Conservation (phyloP, 345 rosid genomes). For the Atalantia buxifolia region DNA sequence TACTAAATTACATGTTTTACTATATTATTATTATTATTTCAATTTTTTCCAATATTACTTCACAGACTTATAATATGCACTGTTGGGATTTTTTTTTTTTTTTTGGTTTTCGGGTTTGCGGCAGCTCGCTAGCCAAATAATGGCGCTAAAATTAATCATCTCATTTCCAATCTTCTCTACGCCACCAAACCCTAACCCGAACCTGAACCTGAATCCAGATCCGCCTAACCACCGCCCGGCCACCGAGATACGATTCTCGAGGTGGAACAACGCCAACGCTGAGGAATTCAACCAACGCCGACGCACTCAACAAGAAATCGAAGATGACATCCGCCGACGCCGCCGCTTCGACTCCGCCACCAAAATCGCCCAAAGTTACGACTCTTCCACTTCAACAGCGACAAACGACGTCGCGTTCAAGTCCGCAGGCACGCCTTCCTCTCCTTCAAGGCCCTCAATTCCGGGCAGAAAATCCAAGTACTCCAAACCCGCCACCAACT, state of each 20-base stretch:
- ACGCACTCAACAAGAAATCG: constrained; percentile 60
- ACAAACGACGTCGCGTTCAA: constrained; percentile 29
- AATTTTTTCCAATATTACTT: no score
- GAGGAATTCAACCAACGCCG: constrained; percentile 60
- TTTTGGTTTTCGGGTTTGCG: no score
- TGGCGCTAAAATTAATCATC: constrained; percentile 64
- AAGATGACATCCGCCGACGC: constrained; percentile 63
- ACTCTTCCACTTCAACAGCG: constrained; percentile 14
- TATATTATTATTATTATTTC: no score
- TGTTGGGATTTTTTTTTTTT: neutral
- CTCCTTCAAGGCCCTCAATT: constrained; percentile 69
- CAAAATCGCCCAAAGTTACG: constrained; percentile 35
- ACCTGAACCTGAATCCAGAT: constrained; percentile 4
- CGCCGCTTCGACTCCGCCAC: constrained; percentile 61
- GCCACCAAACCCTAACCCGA: constrained; percentile 21
- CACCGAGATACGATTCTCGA: constrained; percentile 56
- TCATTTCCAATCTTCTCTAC: constrained; percentile 70
- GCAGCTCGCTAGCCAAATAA: neutral
- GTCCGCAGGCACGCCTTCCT: constrained; percentile 72
- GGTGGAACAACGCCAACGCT: constrained; percentile 82
- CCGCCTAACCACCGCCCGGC: constrained; percentile 29
- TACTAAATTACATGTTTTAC: no score
- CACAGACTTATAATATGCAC: no score
- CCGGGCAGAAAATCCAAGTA: constrained; percentile 81
- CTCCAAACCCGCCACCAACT: constrained; percentile 45